These are phyloP conservation scores for Nemania bipapillata DNA, from an alignment of 2,329 filamentous ascomycete species.

Conservation along the genomic window DNA sequence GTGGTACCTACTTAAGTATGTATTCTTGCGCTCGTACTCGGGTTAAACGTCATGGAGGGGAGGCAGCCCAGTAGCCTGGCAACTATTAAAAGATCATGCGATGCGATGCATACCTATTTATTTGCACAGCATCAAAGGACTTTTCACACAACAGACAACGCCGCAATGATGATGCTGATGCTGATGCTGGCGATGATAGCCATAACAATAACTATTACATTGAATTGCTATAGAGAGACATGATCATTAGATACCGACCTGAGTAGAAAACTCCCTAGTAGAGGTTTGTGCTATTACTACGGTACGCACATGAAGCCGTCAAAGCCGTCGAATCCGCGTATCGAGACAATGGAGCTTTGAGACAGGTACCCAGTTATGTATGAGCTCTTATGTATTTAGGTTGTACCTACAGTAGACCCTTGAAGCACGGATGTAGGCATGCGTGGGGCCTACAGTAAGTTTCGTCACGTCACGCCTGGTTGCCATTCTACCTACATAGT, in stretches of 20 bases:
- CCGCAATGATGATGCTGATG: no score
- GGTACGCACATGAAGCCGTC: no score
- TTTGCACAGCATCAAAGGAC: background rate
- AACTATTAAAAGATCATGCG: conserved; percentile 23
- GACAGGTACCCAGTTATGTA: background rate
- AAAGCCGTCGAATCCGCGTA: no score
- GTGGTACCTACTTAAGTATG: no score
- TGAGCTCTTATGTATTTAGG: background rate
- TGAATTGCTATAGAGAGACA: no score
- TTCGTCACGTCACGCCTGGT: background rate
- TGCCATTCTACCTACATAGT: no score
- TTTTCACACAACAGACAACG: background rate
- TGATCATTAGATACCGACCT: no score
- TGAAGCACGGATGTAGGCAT: background rate
- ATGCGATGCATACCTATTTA: no score
- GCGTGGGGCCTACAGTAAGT: background rate
- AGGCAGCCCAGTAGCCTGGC: conserved; percentile 14
- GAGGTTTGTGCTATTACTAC: no score
- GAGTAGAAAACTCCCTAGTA: no score
- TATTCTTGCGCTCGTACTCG: conserved; percentile 26
- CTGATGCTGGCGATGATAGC: no score
- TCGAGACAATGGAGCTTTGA: background rate
- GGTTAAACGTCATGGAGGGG: conserved; percentile 1
- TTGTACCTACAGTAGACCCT: background rate
- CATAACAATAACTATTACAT: background rate